A percentile compares a stretch with the other conserved stretches of the same genome.
Conservation (phyloP, 352 stramenopile genomes). For the Phytophthora sansomeana region DNA sequence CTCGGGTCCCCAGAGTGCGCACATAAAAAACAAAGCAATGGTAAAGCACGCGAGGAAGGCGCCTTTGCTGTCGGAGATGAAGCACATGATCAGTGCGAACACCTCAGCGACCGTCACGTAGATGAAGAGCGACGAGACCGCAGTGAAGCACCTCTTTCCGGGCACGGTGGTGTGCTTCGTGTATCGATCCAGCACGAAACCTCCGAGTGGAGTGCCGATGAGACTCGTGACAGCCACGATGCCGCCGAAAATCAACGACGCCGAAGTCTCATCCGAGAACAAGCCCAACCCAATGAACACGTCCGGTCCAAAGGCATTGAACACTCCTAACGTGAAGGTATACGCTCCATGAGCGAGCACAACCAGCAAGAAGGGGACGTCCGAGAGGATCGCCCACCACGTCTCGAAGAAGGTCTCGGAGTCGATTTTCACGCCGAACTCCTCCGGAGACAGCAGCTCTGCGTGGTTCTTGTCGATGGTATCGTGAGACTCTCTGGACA, state of each 20-base stretch:
- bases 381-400: slow-evolving; percentile 59
- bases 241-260: slow-evolving; percentile 80
- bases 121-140: slow-evolving; percentile 54
- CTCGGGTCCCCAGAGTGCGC: slow-evolving; percentile 56
- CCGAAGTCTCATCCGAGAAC: slow-evolving; percentile 70
- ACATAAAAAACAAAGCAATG: slow-evolving; percentile 65
- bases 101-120: slow-evolving; percentile 54
- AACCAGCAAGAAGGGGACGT: slow-evolving; percentile 74
- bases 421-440: not conserved
- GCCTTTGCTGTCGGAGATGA: slow-evolving; percentile 42
- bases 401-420: slow-evolving; percentile 38
- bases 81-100: slow-evolving; percentile 54
- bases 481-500: slow-evolving; percentile 31
- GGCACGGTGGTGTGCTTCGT: slow-evolving; percentile 48
- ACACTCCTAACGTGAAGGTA: slow-evolving; percentile 76
- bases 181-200: slow-evolving; percentile 58
- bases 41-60: slow-evolving; percentile 65
- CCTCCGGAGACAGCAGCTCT: slow-evolving; percentile 15
- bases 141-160: slow-evolving; percentile 45
- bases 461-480: slow-evolving; percentile 13
- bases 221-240: slow-evolving; percentile 70
- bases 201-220: slow-evolving; percentile 82
- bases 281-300: slow-evolving; percentile 85
- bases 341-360: slow-evolving; percentile 78
- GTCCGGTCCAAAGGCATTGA: slow-evolving; percentile 80